Percentiles rank a stretch among this genome's conserved stretches.
phyloP scores from a whole-genome alignment of 306 rosid genomes.

The Benincasa hispida region DNA sequence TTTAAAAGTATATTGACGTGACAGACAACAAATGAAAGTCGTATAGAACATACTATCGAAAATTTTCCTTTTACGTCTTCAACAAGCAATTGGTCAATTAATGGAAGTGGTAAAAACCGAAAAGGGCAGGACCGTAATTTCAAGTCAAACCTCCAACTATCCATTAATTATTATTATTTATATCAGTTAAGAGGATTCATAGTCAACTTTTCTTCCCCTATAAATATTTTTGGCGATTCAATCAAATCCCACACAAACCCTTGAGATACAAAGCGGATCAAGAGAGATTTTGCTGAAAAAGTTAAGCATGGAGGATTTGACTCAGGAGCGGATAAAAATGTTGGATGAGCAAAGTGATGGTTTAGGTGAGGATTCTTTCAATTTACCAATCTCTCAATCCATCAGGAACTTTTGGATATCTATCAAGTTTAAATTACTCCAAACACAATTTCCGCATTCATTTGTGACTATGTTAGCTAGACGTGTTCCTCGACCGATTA shows the following conservation, averaged over 20 bases:
- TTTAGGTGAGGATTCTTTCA: neutral
- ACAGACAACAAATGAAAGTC: too few relatives aligned
- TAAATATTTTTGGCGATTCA: too few relatives aligned
- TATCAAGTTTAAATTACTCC: neutral
- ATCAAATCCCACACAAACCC: neutral
- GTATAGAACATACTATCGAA: too few relatives aligned
- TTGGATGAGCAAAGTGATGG: neutral
- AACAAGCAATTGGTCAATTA: neutral
- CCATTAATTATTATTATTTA: too few relatives aligned
- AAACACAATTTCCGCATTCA: neutral
- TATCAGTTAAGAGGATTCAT: too few relatives aligned
- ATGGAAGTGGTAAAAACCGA: neutral
- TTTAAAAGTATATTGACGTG: too few relatives aligned
- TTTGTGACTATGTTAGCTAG: neutral
- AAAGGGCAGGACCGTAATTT: neutral
- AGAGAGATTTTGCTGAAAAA: neutral
- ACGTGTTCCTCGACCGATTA: neutral
- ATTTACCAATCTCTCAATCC: neutral
- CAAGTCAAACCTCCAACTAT: too few relatives aligned
- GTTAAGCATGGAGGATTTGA: neutral
- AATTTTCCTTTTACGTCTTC: too few relatives aligned
- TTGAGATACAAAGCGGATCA: neutral
- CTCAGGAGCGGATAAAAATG: neutral
- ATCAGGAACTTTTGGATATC: neutral
- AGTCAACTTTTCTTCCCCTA: neutral